Base-by-base conservation (phyloP, 2,329 filamentous ascomycete genomes). In the Epichloe gansuensis region DNA sequence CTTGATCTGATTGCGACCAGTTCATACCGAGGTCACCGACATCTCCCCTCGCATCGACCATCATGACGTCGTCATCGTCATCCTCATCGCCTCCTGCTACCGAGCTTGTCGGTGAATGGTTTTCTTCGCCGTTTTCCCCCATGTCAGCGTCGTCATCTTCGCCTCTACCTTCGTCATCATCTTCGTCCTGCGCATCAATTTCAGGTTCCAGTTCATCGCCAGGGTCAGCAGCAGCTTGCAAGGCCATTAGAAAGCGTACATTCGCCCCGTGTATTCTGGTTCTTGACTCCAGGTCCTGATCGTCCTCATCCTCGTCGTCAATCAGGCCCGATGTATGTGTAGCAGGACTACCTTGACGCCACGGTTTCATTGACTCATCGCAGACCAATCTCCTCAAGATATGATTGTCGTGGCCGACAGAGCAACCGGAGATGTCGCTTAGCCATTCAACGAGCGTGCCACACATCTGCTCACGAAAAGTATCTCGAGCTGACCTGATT, bases 401-500 rank as follows among this genome's bases (percentile, higher is more conserved):
- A 54, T 87, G 76, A 55, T 82, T 80, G 62, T 98, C 89, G 35
- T 81, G 74, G 1, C 88, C 89, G 46, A 95, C 86, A 50, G 82
- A 85, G 67, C 90, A 96, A 34, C 89, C 89, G 7, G 89, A 81
- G 61, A 98, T 94, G 66, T 98, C 94, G 50, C 84, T 79, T 21
- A 98, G 77, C 94, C 94, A 98, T 61, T 96, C 90, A 51, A 98
- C 85, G 55, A 98, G 91, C 15, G 89, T 89, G n/a, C 87, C 89
- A 61, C 90, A 96, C 94, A 98, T 98, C 65, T 97, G 87, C 65
- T 98, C 93, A 54, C 93, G 80, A 70, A 97, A 98, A 0, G 89
- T 97, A 68, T 98, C 93, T 59, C 94, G 80, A 5, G 93, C 82
- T 9, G 91, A 95, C 44, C 93, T 82, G 55, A 98, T 89, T 0